phyloP scores from a whole-genome alignment of 192 early-diverging fungal genomes.

The Allomyces macrogynus region DNA sequence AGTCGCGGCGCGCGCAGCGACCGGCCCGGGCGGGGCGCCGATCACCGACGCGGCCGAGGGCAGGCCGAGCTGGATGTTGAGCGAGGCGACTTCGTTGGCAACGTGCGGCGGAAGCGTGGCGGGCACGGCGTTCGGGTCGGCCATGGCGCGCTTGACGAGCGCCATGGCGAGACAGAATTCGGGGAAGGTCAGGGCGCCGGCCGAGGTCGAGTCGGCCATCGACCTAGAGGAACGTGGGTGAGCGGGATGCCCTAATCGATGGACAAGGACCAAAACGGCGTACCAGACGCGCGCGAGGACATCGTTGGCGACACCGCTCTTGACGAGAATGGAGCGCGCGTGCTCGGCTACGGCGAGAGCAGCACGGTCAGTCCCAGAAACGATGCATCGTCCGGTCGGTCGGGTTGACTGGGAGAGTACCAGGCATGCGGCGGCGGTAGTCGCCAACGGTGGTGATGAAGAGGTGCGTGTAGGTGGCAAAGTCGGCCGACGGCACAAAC shows the following conservation, averaged over 20 bases:
- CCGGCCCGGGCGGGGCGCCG: background rate
- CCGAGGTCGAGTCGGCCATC: background rate
- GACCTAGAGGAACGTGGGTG: background rate
- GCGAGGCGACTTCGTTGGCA: background rate
- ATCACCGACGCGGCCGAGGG: background rate
- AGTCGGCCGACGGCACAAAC: background rate
- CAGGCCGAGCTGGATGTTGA: background rate
- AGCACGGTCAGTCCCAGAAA: background rate
- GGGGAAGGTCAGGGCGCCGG: background rate
- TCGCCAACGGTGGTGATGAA: background rate
- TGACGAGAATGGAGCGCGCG: background rate
- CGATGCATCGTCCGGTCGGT: background rate
- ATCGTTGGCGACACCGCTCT: background rate
- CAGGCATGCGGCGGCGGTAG: background rate
- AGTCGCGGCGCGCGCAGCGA: too few species aligned
- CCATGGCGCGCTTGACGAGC: background rate
- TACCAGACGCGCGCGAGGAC: background rate
- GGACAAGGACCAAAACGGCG: too few species aligned
- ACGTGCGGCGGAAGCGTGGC: background rate
- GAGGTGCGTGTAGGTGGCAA: background rate
- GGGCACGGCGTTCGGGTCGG: background rate
- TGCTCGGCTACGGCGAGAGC: background rate
- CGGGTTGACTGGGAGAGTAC: too few species aligned
- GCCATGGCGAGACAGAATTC: background rate
- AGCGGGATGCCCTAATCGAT: too few species aligned